Percentiles rank a stretch among this genome's conserved stretches.
Evolutionary conservation across 2,329 filamentous ascomycete genomes (phyloP).

Genomic region (Cladosporium oxysporum): DNA sequence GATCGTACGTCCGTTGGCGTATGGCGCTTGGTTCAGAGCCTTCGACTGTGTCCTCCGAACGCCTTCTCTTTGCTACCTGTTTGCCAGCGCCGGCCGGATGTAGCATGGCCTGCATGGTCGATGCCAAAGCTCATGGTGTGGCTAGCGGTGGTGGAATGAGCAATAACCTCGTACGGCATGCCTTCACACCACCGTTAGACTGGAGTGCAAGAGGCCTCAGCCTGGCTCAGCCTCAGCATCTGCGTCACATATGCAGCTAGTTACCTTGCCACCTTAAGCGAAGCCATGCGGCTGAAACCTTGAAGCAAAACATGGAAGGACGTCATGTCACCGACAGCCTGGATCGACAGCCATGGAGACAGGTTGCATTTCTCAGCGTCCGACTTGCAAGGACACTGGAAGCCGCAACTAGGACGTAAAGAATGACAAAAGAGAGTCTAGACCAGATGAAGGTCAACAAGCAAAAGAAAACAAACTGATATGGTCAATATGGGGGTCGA

Average conservation of each 20-base stretch:
- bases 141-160: no score
- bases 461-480: not conserved
- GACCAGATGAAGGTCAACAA: not conserved
- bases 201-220: not conserved
- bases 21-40: not conserved
- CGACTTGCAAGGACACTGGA: no score
- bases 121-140: not conserved
- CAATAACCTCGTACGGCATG: not conserved
- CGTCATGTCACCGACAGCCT: not conserved
- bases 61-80: no score
- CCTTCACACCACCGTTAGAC: not conserved
- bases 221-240: not conserved
- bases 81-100: no score
- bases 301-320: not conserved
- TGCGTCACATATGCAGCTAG: not conserved
- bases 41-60: no score
- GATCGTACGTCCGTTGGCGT: not conserved
- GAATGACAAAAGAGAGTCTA: no score
- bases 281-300: no score
- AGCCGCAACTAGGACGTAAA: no score
- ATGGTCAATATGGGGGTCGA: slow-evolving; percentile 13
- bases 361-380: no score
- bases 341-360: not conserved
- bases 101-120: not conserved
- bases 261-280: no score